Base-by-base conservation (phyloP, 1,139 yeast genomes). In the Taiozyma onychis region DNA sequence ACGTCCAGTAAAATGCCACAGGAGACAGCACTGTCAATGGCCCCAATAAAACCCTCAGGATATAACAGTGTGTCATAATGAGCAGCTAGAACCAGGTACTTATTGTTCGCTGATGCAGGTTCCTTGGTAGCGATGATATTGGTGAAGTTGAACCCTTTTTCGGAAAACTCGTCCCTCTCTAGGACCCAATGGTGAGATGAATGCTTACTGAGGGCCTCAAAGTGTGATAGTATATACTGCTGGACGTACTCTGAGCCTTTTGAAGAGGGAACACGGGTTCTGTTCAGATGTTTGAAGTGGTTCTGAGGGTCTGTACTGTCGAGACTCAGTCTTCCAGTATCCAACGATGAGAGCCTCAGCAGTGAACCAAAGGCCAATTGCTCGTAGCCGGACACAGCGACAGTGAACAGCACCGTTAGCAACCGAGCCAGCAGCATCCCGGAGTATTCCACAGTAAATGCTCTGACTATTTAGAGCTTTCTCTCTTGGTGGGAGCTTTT, bases 31-130 rank as follows among this genome's bases (percentile, higher is more conserved):
- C 81, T 75, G 59, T 80, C 85, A 41, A 71, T 76, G 2, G 83
- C 85, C 3, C 85, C 85, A 41, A 79, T 65, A 49, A 80, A 79
- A 3, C 83, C 83, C n/a, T 66, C 66, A 1, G 82, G 81, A 9
- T 62, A 61, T 7, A 67, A 52, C 54, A 77, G 70, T 3, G 82
- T 73, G 59, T 80, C 85, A 54, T 78, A 80, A 57, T 80, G 85
- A 0, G 81, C 85, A 3, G 78, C 78, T 5, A 78, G 55, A 1
- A 76, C 70, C 22, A 77, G 55, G 41, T 72, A 65, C n/a, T 63
- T 63, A 1, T 65, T 66, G 43, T 60, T 64, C n/a, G 60, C 54
- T 4, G 59, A 28, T 13, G 28, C 43, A n/a, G 68, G 64, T 1
- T 60, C 54, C 35, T 65, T 51, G 8, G 72, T 67, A 22, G 71